Base-by-base conservation (phyloP, 768 basidiomycete species). In the Leccinum subtestaceum region DNA sequence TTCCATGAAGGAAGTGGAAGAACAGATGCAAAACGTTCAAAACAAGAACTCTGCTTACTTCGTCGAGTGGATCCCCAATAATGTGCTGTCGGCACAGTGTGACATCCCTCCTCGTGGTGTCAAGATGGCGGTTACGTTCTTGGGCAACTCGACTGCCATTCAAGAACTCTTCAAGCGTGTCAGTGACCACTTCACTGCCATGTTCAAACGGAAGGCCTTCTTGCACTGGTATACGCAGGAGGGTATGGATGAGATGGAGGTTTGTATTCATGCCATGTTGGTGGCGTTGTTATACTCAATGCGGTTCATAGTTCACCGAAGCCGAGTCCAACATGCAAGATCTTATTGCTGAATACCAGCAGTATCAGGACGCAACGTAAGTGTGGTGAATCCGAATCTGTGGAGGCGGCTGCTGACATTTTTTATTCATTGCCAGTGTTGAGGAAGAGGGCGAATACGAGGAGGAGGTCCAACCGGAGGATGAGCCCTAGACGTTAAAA, bases 61-160 rank as follows among this genome's bases (percentile, higher is more conserved):
- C 69, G 95, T 98, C 65, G 95, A 99, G 77, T 99, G 97, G 97
- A 98, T 99, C 65, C 97, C 97, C 68, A 97, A 97, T 87, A 98
- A 98, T 70, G 92, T 98, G 60, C 86, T 95, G 69, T 95, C 94
- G 40, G 95, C 97, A 62, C 95, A 98, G 77, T 98, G 96, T 81
- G 94, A 97, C 78, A 96, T 98, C 68, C 85, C 97, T 69, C 95
- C 97, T 53, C 87, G 93, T 60, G 94, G 94, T 38, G 81, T 93
- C 67, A 95, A 94, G 85, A 95, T 95, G 94, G 89, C 93, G 12
- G 94, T 93, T 57, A 98, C 95, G 27, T 98, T 98, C 83, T 83
- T 98, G 73, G 95, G 95, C 69, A 98, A 98, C 83, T 94, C 92
- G 45, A 98, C 95, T 36, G 90, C 92, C 59, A 96, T 98, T 74